Conservation (phyloP, 176 grass and related monocot species). For the Dactylis glomerata region DNA sequence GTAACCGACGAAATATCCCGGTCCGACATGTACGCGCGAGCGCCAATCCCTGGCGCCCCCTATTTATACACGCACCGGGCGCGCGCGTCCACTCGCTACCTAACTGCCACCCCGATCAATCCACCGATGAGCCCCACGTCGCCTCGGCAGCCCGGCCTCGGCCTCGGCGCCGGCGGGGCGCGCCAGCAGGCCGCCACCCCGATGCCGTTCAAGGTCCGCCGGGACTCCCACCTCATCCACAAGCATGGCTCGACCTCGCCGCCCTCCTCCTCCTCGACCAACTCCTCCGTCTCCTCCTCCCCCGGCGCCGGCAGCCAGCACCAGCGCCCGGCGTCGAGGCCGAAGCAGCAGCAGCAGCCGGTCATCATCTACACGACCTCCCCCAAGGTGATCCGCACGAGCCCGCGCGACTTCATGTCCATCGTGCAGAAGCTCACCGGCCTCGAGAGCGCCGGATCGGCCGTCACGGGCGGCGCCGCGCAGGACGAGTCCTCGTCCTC, state of each 20-base stretch:
- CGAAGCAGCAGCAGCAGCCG: conserved; percentile 21
- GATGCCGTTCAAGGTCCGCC: conserved; percentile 39
- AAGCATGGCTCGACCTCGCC: conserved; percentile 22
- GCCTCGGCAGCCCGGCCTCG: conserved; percentile 16
- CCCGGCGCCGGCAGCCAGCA: conserved; percentile 12
- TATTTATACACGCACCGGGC: conserved; percentile 26
- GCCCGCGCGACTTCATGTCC: conserved; percentile 58
- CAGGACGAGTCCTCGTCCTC: conserved; percentile 44
- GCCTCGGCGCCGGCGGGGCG: conserved; percentile 4
- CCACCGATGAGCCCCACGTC: conserved; percentile 47
- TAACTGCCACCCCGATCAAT: conserved; percentile 15
- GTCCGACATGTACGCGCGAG: conserved; percentile 11
- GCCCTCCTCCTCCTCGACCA: conserved; percentile 28
- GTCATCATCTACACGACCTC: conserved; percentile 73
- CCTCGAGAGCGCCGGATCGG: not conserved
- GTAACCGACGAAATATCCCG: not conserved
- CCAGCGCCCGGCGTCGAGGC: not conserved
- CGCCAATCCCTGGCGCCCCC: conserved; percentile 7
- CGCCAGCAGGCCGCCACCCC: conserved; percentile 2
- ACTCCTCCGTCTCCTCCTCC: conserved; percentile 33
- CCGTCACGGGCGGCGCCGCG: not conserved
- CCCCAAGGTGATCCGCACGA: conserved; percentile 67
- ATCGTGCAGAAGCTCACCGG: conserved; percentile 79
- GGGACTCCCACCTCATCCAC: conserved; percentile 47
- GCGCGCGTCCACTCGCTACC: conserved; percentile 14